Evolutionary conservation across 2,329 filamentous ascomycete genomes (phyloP).

Genomic region (Rachicladosporium sp.): DNA sequence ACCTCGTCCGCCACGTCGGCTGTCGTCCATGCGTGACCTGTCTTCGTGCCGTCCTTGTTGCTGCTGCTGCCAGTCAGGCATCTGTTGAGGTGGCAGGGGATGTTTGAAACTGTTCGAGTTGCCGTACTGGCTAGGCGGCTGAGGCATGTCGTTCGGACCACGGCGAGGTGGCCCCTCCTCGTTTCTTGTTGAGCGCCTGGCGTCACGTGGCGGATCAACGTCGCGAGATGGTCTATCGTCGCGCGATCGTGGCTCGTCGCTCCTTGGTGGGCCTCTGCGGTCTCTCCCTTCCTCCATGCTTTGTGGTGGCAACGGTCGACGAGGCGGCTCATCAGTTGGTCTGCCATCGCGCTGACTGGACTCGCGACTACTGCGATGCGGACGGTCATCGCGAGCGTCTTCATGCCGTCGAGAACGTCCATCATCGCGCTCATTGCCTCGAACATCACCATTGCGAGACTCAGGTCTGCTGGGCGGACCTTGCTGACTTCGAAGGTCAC

Average conservation of each 20-base stretch:
- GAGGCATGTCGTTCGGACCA: constrained; percentile 6
- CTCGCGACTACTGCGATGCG: constrained; percentile 15
- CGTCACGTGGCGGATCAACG: constrained; percentile 7
- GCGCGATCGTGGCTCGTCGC: constrained; percentile 14
- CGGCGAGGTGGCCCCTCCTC: constrained; percentile 11
- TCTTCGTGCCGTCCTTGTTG: constrained; percentile 13
- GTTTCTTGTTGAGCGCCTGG: constrained; percentile 6
- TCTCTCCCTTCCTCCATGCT: constrained; percentile 14
- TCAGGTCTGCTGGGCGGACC: constrained; percentile 6
- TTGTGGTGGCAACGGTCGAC: constrained; percentile 10
- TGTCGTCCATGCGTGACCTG: constrained; percentile 1
- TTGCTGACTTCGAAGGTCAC: constrained; percentile 1
- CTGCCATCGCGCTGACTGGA: constrained; percentile 15
- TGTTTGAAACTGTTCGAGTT: constrained; percentile 3
- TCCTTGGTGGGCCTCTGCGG: constrained; percentile 9
- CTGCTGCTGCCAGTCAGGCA: background rate
- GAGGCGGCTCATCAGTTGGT: constrained; percentile 10
- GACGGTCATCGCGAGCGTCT: constrained; percentile 12
- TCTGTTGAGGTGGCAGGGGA: constrained; percentile 1
- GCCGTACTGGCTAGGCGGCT: constrained; percentile 1
- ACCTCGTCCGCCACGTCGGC: constrained; percentile 1
- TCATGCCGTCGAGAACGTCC: constrained; percentile 12
- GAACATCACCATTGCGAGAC: constrained; percentile 7
- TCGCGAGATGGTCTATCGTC: constrained; percentile 9
- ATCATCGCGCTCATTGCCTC: constrained; percentile 10